Percentiles rank a stretch among this genome's conserved stretches.
These are phyloP conservation scores for Sporisorium exsertum DNA, from an alignment of 1,284 basidiomycete species.

Conservation along the genomic window DNA sequence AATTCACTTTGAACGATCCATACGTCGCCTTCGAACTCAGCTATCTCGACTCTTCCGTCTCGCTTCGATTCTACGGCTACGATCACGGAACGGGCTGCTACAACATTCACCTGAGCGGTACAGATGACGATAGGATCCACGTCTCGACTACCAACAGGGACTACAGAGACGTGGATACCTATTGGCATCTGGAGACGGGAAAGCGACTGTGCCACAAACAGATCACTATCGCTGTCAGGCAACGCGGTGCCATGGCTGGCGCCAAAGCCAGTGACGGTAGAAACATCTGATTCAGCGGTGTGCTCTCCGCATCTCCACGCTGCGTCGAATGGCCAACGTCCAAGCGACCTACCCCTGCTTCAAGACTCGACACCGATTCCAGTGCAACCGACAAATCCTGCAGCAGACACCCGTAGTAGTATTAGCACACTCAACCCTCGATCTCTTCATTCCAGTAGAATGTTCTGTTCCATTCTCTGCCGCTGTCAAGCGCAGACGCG, in stretches of 20 bases:
- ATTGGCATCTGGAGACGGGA: neutral
- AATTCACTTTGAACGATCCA: slow-evolving; percentile 13
- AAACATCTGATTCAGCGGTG: neutral
- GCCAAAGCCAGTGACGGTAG: neutral
- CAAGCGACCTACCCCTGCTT: too few species aligned
- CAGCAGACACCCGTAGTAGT: too few species aligned
- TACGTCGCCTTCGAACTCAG: slow-evolving; percentile 3
- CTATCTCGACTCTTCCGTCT: neutral
- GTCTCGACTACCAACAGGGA: neutral
- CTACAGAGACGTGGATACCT: slow-evolving; percentile 18
- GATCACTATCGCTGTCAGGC: slow-evolving; percentile 1
- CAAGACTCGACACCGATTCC: too few species aligned
- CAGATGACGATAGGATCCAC: neutral
- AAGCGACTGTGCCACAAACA: slow-evolving; percentile 21
- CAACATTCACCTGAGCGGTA: slow-evolving; percentile 15
- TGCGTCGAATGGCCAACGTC: too few species aligned
- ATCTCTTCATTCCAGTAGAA: too few species aligned
- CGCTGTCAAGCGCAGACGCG: too few species aligned
- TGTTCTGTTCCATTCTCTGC: too few species aligned
- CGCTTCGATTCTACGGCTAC: slow-evolving; percentile 15
- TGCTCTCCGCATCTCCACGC: neutral
- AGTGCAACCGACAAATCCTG: too few species aligned
- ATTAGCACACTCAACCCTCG: too few species aligned
- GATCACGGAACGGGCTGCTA: slow-evolving; percentile 21
- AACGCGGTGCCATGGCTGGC: neutral